Conservation (phyloP, 441 rosid genomes). For the Raphanus hybrid region DNA sequence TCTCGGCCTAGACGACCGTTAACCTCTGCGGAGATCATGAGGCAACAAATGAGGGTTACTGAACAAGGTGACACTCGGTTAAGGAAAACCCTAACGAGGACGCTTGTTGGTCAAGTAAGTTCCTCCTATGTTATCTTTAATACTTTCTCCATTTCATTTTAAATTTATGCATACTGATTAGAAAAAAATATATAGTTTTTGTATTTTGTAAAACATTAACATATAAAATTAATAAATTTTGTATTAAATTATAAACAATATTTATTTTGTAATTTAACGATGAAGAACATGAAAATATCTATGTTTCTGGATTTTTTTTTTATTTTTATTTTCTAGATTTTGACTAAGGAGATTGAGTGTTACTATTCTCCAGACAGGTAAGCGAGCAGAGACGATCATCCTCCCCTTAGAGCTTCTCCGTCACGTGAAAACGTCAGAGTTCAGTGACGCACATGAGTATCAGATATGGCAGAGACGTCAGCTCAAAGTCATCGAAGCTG, state of each 20-base stretch:
- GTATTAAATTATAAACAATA: no score
- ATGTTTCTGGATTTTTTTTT: no score
- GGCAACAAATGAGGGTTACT: constrained; percentile 87
- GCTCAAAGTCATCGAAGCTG: constrained; percentile 68
- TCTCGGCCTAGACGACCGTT: constrained; percentile 70
- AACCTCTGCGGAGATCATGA: constrained; percentile 96
- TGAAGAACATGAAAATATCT: no score
- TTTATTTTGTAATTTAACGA: no score
- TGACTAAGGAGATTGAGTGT: neutral
- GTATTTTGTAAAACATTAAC: no score
- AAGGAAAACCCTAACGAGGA: constrained; percentile 87
- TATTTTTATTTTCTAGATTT: no score
- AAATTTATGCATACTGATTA: no score
- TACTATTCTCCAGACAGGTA: constrained; percentile 59
- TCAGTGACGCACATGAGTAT: constrained; percentile 53
- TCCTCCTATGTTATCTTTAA: constrained; percentile 1
- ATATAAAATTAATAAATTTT: no score
- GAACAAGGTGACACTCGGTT: constrained; percentile 81
- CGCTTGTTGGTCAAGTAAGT: constrained; percentile 92
- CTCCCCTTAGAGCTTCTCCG: constrained; percentile 95
- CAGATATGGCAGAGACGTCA: constrained; percentile 83
- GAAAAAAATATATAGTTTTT: no score
- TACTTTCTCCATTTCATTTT: no score
- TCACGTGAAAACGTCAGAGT: constrained; percentile 73
- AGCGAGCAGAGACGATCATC: constrained; percentile 76